Evolutionary conservation across 1,139 yeast genomes (phyloP).

Genomic region (Candida albicans): DNA sequence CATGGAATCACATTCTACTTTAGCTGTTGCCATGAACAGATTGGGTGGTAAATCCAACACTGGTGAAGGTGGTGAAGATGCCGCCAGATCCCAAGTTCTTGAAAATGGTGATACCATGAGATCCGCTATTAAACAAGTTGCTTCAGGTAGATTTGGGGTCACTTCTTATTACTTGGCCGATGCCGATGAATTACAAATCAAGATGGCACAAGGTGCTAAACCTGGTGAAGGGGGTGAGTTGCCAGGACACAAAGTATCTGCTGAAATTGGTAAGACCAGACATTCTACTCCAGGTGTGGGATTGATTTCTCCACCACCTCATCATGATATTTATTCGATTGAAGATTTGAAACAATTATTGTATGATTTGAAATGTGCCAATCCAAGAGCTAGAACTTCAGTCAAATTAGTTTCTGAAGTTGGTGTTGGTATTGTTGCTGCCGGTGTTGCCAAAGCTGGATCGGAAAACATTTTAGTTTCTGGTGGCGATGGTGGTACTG

Average conservation of each 20-base stretch:
- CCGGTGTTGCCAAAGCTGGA: slow-evolving; percentile 98
- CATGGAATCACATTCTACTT: slow-evolving; percentile 96
- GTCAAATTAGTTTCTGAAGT: slow-evolving; percentile 96
- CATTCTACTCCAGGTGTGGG: slow-evolving; percentile 98
- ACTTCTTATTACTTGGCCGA: slow-evolving; percentile 92
- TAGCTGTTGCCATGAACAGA: slow-evolving; percentile 98
- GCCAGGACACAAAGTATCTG: slow-evolving; percentile 92
- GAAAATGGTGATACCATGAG: slow-evolving; percentile 97
- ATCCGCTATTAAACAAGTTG: slow-evolving; percentile 96
- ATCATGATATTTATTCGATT: slow-evolving; percentile 96
- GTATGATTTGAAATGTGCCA: slow-evolving; percentile 93
- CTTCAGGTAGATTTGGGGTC: slow-evolving; percentile 98
- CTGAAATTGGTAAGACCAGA: slow-evolving; percentile 88
- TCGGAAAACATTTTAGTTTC: slow-evolving; percentile 94
- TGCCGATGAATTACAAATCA: slow-evolving; percentile 96
- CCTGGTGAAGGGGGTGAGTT: slow-evolving; percentile 99
- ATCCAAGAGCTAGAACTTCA: slow-evolving; percentile 95
- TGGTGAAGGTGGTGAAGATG: slow-evolving; percentile 99
- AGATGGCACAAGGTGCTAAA: slow-evolving; percentile 99
- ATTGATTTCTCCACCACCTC: slow-evolving; percentile 96
- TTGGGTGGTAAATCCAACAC: slow-evolving; percentile 97
- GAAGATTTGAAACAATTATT: slow-evolving; percentile 97
- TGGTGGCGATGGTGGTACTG: slow-evolving; percentile 99
- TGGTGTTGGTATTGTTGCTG: slow-evolving; percentile 98
- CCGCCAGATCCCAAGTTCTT: slow-evolving; percentile 78